Percentiles rank a stretch among this genome's conserved stretches.
These are phyloP conservation scores for Coemansia sp. DNA, from an alignment of 192 early-diverging fungal genomes.

Conservation along the genomic window DNA sequence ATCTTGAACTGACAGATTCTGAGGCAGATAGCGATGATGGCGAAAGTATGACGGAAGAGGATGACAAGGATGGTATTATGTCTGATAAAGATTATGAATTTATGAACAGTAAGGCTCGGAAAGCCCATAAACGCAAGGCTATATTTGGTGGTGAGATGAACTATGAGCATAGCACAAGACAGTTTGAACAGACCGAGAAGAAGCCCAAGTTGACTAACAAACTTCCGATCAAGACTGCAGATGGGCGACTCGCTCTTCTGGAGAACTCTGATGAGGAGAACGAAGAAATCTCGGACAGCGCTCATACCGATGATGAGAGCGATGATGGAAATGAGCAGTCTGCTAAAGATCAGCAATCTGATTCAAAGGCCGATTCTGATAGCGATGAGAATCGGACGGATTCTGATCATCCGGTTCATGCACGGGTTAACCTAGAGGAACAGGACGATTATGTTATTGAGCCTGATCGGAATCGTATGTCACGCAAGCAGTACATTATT, in stretches of 20 bases:
- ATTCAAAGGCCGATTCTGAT: constrained; percentile 4
- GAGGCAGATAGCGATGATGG: constrained; percentile 14
- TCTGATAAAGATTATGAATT: constrained; percentile 14
- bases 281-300: constrained; percentile 19
- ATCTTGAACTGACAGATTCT: constrained; percentile 1
- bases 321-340: constrained; percentile 44
- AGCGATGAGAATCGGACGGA: background rate
- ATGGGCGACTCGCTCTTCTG: constrained; percentile 51
- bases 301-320: constrained; percentile 28
- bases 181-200: constrained; percentile 38
- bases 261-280: constrained; percentile 56
- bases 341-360: constrained; percentile 28
- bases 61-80: constrained; percentile 3
- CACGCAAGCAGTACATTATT: constrained; percentile 59
- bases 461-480: constrained; percentile 41
- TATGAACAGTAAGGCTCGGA: constrained; percentile 43
- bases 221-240: constrained; percentile 58
- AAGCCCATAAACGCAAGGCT: constrained; percentile 44
- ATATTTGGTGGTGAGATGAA: constrained; percentile 41
- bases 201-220: constrained; percentile 46
- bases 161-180: constrained; percentile 36
- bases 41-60: constrained; percentile 13
- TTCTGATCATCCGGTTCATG: background rate
- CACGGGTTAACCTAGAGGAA: background rate
- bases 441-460: constrained; percentile 17